Evolutionary conservation across 495 filamentous ascomycete genomes (phyloP), one percentile per base, ranked within the genome.

Genomic region (Talaromyces adpressus): DNA sequence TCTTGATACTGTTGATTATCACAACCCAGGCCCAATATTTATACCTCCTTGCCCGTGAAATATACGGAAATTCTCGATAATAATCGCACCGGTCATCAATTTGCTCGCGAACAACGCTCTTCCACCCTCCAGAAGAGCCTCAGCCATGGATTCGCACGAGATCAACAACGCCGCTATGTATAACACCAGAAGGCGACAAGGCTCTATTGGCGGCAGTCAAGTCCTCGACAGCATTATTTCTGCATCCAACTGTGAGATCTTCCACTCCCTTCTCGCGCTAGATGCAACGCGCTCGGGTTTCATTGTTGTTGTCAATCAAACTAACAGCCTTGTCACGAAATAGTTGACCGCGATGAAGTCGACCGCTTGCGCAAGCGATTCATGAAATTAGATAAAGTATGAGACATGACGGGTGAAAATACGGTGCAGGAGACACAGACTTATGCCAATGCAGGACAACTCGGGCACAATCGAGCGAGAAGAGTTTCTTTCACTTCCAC

Each of bases 391-490:
- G 94, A 98, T 75, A 98, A 97, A 85, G 93, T 93, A 72, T 36
- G 30, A 23, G 8, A 59, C 11, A 14, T 20, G n/a, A 45, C 27
- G 4, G 18, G n/a, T 25, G 3, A 12, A 20, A 7, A 57, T 45
- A 45, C 12, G 47, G n/a, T 62, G 47, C 2, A 47, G 6, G 8
- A 29, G 14, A 49, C 22, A 23, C 41, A 57, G 51, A 4, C 49
- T 58, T 27, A 39, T 53, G 20, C 7, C 27, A 56, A 58, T 41
- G 14, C 69, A 98, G 93, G 94, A 99, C 74, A 92, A 92, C 75
- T 97, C 93, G 16, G 94, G 94, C 64, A 97, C 94, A 9, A 94
- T 99, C 75, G 94, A 99, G 74, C 93, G 95, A 71, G 94, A 98
- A 66, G 94, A 99, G 73, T 99, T 99, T 77, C 87, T 99, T 61